Evolutionary conservation across 768 basidiomycete species (phyloP), one percentile per base, ranked within the genome.

Genomic region (Tylopilus intermedius): DNA sequence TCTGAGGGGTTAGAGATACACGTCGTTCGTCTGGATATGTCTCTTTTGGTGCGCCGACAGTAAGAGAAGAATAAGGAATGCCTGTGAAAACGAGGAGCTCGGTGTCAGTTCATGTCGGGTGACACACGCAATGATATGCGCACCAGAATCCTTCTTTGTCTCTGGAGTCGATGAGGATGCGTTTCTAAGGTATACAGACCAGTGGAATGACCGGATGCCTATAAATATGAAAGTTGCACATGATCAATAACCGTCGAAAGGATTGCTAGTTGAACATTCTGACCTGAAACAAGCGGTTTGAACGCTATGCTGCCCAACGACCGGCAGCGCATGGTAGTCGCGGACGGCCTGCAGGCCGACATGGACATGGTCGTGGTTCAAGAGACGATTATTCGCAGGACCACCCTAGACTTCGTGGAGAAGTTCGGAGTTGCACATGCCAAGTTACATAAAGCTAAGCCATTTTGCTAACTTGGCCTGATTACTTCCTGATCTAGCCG

Each of bases 1-100:
- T 92, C 63, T 85, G 80, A 4, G 91, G 91, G 0, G 91, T 90
- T 7, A 94, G 71, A 37, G 90, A 79, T 41, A 93, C 90, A 48
- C 91, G 82, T 45, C 84, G 78, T 66, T 94, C 91, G 56, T 84
- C 80, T 3, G 85, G 84, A 63, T 80, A 91, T 40, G 79, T 76
- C 70, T 94, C 91, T 49, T 77, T 77, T 11, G 90, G 89, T 15
- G 89, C 79, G 24, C 91, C 91, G 51, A 94, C 76, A 8, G 78
- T 81, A 35, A 94, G 74, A 18, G 81, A 78, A 2, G 86, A 78
- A 68, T 91, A 94, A 33, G 88, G 84, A 56, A 62, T 70, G 26
- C 80, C 81, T 79, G 60, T n/a, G 46, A 51, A 30, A 43, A 49
- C 37, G 33, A 33, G 29, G 47, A 18, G 7, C 6, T 10, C 32